Percentiles rank a stretch among this genome's conserved stretches.
phyloP scores from a whole-genome alignment of 2,329 filamentous ascomycete species.

The Seiridium unicorne region DNA sequence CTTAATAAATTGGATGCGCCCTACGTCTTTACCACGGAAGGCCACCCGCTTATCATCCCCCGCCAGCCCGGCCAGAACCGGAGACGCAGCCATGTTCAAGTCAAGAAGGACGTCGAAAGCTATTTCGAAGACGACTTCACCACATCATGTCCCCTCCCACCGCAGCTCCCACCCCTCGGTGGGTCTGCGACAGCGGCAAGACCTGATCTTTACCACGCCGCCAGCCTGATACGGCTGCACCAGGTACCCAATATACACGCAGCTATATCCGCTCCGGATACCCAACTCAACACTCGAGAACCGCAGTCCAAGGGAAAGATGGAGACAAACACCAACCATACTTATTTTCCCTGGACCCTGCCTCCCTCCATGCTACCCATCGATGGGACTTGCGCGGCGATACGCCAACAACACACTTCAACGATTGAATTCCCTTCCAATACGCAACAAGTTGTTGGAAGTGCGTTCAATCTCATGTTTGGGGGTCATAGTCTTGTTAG shows the following conservation, averaged over 20 bases:
- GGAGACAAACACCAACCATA: constrained; percentile 70
- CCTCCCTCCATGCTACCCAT: constrained; percentile 71
- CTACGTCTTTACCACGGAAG: constrained; percentile 94
- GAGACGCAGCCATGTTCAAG: constrained; percentile 19
- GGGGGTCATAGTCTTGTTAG: constrained; percentile 47
- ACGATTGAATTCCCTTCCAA: constrained; percentile 60
- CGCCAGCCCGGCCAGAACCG: constrained; percentile 32
- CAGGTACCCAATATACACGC: constrained; percentile 66
- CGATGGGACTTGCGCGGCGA: constrained; percentile 74
- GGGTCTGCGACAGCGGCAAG: constrained; percentile 79
- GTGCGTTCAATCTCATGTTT: constrained; percentile 44
- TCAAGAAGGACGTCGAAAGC: constrained; percentile 23
- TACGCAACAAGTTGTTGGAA: constrained; percentile 36
- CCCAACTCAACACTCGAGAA: constrained; percentile 11
- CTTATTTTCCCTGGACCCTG: constrained; percentile 90
- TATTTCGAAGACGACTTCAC: constrained; percentile 46
- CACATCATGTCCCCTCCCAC: constrained; percentile 66
- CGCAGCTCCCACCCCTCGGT: constrained; percentile 60
- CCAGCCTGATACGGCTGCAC: constrained; percentile 79
- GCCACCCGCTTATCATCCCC: constrained; percentile 87
- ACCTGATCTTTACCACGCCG: constrained; percentile 82
- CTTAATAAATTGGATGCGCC: constrained; percentile 83
- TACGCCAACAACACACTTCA: constrained; percentile 70
- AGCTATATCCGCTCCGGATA: constrained; percentile 15
- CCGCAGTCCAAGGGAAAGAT: constrained; percentile 9